phyloP scores from a whole-genome alignment of 441 rosid genomes.

The Raphanus hybrid region DNA sequence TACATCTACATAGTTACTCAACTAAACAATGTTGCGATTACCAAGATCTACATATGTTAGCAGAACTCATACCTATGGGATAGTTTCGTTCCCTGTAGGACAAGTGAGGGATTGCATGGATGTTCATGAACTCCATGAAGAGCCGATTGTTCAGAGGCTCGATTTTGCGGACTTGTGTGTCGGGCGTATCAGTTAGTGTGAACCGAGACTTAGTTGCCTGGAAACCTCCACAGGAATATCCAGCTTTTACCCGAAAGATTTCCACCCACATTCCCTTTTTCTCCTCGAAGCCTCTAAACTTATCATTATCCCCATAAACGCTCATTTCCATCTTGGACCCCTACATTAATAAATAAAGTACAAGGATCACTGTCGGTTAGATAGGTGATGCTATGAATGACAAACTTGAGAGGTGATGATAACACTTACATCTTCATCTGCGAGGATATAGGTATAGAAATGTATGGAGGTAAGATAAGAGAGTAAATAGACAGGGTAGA shows the following conservation, averaged over 20 bases:
- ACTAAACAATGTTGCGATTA: neutral
- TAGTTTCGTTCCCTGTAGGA: neutral
- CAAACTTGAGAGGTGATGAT: too few species aligned
- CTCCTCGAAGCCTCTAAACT: too few species aligned
- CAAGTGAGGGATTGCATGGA: neutral
- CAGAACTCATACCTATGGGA: neutral
- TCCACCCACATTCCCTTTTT: too few species aligned
- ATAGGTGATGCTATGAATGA: too few species aligned
- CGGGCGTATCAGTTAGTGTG: neutral
- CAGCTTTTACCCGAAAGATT: neutral
- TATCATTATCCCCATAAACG: too few species aligned
- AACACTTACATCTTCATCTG: too few species aligned
- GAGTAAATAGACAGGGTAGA: neutral
- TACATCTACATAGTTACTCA: neutral
- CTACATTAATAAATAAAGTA: too few species aligned
- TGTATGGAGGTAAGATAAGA: too few species aligned
- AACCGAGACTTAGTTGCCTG: neutral
- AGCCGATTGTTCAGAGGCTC: neutral
- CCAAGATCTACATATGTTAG: too few species aligned
- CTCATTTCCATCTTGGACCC: too few species aligned
- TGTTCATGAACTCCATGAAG: neutral
- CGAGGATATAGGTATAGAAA: too few species aligned
- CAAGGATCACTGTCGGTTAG: too few species aligned
- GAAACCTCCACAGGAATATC: neutral
- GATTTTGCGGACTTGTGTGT: neutral